Evolutionary conservation across 805 yeast genomes (phyloP).

Genomic region (Debaryomyces maramus): DNA sequence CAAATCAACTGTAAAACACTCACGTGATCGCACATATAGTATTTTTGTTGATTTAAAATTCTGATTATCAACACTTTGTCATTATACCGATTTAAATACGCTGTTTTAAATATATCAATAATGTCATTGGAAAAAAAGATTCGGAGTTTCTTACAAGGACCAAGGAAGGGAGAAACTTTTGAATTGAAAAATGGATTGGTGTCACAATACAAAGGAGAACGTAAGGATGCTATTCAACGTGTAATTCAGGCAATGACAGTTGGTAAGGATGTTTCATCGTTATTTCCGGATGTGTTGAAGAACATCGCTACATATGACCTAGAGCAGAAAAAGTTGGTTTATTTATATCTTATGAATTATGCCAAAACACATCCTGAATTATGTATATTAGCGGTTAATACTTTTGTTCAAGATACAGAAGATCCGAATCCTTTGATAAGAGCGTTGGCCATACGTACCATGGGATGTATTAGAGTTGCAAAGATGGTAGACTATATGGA

Average conservation of each 20-base stretch:
- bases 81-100: background rate
- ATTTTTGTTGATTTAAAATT: background rate
- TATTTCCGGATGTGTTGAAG: conserved; percentile 94
- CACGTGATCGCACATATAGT: background rate
- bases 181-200: conserved; percentile 89
- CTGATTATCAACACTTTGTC: background rate
- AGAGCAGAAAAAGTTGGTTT: conserved; percentile 95
- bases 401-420: conserved; percentile 91
- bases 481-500: conserved; percentile 95
- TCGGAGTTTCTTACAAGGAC: conserved; percentile 43
- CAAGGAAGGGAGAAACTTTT: conserved; percentile 72
- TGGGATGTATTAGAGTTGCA: conserved; percentile 97
- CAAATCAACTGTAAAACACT: too few species aligned
- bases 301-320: conserved; percentile 95
- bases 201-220: conserved; percentile 89
- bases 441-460: conserved; percentile 94
- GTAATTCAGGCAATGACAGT: conserved; percentile 98
- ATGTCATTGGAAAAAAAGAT: conserved; percentile 47
- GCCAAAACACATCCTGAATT: conserved; percentile 96
- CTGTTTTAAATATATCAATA: background rate
- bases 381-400: conserved; percentile 93
- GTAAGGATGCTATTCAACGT: conserved; percentile 95
- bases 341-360: conserved; percentile 92
- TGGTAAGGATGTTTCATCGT: conserved; percentile 92
- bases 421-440: conserved; percentile 96